A percentile compares a stretch with the other conserved stretches of the same genome.
Conservation (phyloP, 1,284 basidiomycete genomes). For the Anthracocystis setariae region DNA sequence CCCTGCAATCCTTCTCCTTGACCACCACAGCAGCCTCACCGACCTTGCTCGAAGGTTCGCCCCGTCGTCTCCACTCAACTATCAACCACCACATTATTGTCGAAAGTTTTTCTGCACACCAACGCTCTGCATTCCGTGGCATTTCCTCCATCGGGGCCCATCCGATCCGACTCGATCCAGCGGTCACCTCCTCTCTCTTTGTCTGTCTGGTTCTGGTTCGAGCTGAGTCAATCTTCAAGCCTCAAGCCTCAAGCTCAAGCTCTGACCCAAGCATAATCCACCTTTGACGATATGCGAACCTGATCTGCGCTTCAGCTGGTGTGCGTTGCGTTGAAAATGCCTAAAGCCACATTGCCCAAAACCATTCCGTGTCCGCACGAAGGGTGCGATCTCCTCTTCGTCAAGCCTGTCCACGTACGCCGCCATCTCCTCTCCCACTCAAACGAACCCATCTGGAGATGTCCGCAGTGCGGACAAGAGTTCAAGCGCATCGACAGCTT, state of each 20-base stretch:
- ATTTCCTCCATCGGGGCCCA: background rate
- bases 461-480: conserved; percentile 39
- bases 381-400: conserved; percentile 42
- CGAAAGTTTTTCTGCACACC: background rate
- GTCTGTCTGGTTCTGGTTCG: too few relatives aligned
- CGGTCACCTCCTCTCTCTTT: too few relatives aligned
- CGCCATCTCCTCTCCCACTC: conserved; percentile 45
- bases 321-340: conserved; percentile 20
- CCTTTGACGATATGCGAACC: background rate
- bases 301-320: background rate
- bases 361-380: conserved; percentile 43
- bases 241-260: background rate
- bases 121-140: too few relatives aligned
- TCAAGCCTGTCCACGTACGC: conserved; percentile 47
- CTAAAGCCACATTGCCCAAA: conserved; percentile 44
- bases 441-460: conserved; percentile 37
- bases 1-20: too few relatives aligned
- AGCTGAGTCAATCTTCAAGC: background rate
- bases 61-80: too few relatives aligned
- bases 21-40: too few relatives aligned
- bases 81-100: background rate
- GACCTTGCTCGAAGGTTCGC: too few relatives aligned
- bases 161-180: too few relatives aligned
- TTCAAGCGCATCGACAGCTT: conserved; percentile 54
- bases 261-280: background rate